These are phyloP conservation scores for Solanum aculeatissimum DNA, from an alignment of 305 asterid genomes.

Conservation along the genomic window DNA sequence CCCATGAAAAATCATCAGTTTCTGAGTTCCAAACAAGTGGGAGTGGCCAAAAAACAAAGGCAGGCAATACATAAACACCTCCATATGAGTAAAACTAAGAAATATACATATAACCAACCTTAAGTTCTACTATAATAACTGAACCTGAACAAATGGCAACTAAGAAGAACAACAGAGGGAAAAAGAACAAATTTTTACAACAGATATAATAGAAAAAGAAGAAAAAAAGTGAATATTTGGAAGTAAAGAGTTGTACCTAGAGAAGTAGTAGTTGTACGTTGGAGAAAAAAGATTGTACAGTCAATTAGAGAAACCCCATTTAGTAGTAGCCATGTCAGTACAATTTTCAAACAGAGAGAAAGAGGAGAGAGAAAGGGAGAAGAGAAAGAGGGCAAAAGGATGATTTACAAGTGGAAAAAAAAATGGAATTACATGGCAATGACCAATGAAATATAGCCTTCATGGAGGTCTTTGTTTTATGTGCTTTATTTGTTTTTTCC, in stretches of 20 bases:
- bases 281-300: background rate
- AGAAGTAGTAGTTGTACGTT: background rate
- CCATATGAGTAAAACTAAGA: background rate
- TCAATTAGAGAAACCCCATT: constrained; percentile 9
- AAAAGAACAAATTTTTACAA: background rate
- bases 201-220: background rate
- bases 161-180: too few species aligned
- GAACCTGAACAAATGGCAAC: too few species aligned
- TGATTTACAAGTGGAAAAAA: background rate
- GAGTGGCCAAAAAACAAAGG: background rate
- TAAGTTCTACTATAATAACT: background rate
- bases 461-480: constrained; percentile 1
- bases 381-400: background rate
- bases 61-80: background rate
- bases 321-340: constrained; percentile 18
- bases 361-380: background rate
- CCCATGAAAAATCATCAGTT: background rate
- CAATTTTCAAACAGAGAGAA: background rate
- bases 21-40: too few species aligned
- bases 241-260: background rate
- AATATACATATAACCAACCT: background rate
- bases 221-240: background rate
- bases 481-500: background rate
- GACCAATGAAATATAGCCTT: constrained; percentile 7
- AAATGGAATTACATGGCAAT: constrained; percentile 1